Conservation (phyloP, 345 rosid species). For the Citrus reticulata region DNA sequence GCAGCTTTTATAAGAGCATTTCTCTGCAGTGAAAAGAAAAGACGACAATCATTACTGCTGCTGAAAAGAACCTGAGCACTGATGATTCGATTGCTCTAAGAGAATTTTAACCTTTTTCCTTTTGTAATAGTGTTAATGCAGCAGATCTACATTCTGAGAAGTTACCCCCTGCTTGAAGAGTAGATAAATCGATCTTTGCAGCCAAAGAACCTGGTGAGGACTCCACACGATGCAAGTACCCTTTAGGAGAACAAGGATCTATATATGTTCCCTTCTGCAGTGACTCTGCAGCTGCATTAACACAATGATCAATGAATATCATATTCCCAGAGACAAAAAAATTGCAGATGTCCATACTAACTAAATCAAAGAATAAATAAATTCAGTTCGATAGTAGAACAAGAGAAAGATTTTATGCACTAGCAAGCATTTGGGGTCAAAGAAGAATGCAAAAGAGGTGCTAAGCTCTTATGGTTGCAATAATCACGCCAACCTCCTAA, state of each 20-base stretch:
- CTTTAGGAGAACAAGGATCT: constrained; percentile 92
- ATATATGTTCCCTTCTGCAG: constrained; percentile 28
- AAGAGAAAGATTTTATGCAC: neutral
- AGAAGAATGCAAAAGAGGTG: neutral
- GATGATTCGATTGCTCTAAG: neutral
- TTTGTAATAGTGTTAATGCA: constrained; percentile 53
- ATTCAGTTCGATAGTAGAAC: neutral
- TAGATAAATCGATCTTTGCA: constrained; percentile 29
- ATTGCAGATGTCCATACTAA: neutral
- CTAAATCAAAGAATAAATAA: neutral
- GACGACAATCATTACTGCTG: neutral
- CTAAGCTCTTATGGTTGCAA: neutral
- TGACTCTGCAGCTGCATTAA: constrained; percentile 44
- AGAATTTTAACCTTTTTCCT: constrained; percentile 62
- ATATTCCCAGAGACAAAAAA: neutral
- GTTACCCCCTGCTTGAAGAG: constrained; percentile 66
- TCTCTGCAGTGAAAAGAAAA: constrained; percentile 45
- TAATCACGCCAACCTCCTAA: neutral
- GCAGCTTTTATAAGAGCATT: constrained; percentile 58
- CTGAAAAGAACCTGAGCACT: neutral
- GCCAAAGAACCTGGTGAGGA: constrained; percentile 40
- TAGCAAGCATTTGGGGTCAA: neutral
- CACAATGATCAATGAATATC: neutral
- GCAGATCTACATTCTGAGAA: constrained; percentile 89
- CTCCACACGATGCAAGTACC: constrained; percentile 34